A percentile compares a stretch with the other conserved stretches of the same genome.
phyloP scores from a whole-genome alignment of 306 rosid species.

The Vicia villosa region DNA sequence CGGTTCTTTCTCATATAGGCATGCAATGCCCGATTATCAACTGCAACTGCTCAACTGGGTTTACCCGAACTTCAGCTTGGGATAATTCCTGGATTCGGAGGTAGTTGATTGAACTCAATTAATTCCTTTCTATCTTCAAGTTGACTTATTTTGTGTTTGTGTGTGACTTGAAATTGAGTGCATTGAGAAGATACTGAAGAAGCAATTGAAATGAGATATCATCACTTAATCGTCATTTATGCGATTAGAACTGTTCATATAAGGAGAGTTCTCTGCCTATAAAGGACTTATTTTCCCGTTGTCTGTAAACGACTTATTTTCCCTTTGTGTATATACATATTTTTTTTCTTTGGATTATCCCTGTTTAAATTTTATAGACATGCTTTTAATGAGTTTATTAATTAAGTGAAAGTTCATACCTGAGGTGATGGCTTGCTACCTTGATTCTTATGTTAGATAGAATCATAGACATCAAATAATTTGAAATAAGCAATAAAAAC shows the following conservation, averaged over 20 bases:
- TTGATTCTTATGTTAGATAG: neutral
- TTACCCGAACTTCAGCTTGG: conserved; percentile 99
- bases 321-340: neutral
- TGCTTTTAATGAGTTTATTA: conserved; percentile 9
- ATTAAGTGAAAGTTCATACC: neutral
- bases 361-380: neutral
- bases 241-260: neutral
- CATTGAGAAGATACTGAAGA: conserved; percentile 7
- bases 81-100: conserved; percentile 97
- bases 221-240: neutral
- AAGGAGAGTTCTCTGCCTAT: too few relatives aligned
- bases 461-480: conserved; percentile 26
- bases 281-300: neutral
- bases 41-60: conserved; percentile 87
- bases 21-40: conserved; percentile 87
- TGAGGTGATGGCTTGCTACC: neutral
- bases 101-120: conserved; percentile 40
- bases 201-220: neutral
- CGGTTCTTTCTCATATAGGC: conserved; percentile 51
- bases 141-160: conserved; percentile 7
- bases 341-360: conserved; percentile 1
- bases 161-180: conserved; percentile 29
- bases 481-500: neutral
- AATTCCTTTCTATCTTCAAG: conserved; percentile 5
- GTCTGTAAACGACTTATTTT: too few relatives aligned